phyloP scores from a whole-genome alignment of 257 asterid genomes.

The Cinchona pubescens region DNA sequence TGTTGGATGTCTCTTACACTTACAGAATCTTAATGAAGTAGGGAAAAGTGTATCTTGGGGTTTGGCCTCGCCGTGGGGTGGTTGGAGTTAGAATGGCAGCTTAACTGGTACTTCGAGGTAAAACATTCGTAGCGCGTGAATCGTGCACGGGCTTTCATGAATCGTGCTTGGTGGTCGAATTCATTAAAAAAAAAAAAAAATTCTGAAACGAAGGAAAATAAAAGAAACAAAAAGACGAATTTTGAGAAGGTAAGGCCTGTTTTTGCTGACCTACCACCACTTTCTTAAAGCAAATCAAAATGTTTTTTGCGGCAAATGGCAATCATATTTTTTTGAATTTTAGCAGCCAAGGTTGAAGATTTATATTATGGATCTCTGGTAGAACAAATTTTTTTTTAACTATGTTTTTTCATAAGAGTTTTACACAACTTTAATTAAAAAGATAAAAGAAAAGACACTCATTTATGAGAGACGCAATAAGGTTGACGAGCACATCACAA shows the following conservation, averaged over 20 bases:
- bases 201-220: background rate
- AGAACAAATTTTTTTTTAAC: background rate
- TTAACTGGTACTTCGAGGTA: too few relatives aligned
- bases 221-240: background rate
- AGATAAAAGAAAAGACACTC: too few relatives aligned
- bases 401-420: background rate
- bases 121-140: too few relatives aligned
- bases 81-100: too few relatives aligned
- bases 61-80: too few relatives aligned
- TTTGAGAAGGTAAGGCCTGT: background rate
- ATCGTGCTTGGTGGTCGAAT: conserved; percentile 1
- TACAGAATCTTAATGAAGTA: too few relatives aligned
- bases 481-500: background rate
- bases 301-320: background rate
- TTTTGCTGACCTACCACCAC: conserved; percentile 4
- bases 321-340: background rate
- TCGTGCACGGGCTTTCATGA: background rate
- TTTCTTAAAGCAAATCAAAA: background rate
- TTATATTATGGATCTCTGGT: background rate
- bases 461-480: too few relatives aligned
- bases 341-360: background rate
- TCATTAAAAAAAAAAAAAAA: background rate
- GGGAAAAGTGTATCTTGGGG: too few relatives aligned
- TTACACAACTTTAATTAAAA: background rate
- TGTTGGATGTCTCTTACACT: too few relatives aligned